These are phyloP conservation scores for Orbilia quercus DNA, from an alignment of 2,329 filamentous ascomycete species.

Conservation along the genomic window DNA sequence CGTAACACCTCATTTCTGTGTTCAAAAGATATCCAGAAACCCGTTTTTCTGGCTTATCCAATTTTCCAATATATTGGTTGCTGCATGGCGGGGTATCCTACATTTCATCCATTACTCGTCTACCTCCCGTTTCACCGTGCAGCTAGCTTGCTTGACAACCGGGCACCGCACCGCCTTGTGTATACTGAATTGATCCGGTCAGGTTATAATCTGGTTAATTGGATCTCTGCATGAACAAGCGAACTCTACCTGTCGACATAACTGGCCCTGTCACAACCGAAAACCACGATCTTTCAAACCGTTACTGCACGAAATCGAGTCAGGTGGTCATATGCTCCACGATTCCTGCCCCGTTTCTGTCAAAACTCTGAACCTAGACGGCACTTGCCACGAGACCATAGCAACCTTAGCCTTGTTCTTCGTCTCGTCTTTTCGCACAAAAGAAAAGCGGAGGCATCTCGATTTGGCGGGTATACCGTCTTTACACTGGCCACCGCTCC, in stretches of 20 bases:
- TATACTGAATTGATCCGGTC: slow-evolving; percentile 56
- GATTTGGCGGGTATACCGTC: slow-evolving; percentile 49
- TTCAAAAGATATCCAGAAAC: background rate
- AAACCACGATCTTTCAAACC: slow-evolving; percentile 48
- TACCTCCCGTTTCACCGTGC: slow-evolving; percentile 40
- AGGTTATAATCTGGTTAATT: slow-evolving; percentile 53
- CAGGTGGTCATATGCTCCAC: slow-evolving; percentile 57
- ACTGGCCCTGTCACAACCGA: slow-evolving; percentile 38
- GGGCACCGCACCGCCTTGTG: slow-evolving; percentile 37
- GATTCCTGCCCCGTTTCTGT: slow-evolving; percentile 30
- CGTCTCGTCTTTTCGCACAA: slow-evolving; percentile 48
- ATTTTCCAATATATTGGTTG: slow-evolving; percentile 33
- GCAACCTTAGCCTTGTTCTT: slow-evolving; percentile 40
- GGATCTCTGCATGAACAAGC: slow-evolving; percentile 56
- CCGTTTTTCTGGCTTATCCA: slow-evolving; percentile 7
- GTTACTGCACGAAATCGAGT: slow-evolving; percentile 54
- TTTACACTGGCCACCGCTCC: slow-evolving; percentile 38
- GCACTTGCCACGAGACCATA: slow-evolving; percentile 44
- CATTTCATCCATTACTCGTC: slow-evolving; percentile 32
- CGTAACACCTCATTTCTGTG: background rate
- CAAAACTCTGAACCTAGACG: slow-evolving; percentile 39
- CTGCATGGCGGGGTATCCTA: slow-evolving; percentile 51
- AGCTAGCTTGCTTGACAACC: slow-evolving; percentile 47
- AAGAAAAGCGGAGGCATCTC: slow-evolving; percentile 37
- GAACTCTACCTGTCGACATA: slow-evolving; percentile 47